Percentiles rank a stretch among this genome's conserved stretches.
Conservation (phyloP, 1,284 basidiomycete species). For the Irpex lacteus region DNA sequence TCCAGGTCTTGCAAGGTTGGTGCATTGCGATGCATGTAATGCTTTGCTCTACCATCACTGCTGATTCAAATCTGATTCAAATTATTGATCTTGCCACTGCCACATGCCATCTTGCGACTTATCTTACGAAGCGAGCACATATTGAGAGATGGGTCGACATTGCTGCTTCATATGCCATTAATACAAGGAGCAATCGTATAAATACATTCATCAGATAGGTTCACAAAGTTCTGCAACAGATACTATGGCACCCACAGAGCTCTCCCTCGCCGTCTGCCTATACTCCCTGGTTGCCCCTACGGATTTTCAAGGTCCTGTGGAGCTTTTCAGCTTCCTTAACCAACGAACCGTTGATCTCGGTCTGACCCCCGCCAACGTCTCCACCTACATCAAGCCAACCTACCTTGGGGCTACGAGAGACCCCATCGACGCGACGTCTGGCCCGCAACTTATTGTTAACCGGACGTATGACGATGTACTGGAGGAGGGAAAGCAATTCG, state of each 20-base stretch:
- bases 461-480: slow-evolving; percentile 37
- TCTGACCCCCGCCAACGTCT: slow-evolving; percentile 31
- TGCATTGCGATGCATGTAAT: too few relatives aligned
- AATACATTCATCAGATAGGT: too few relatives aligned
- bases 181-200: too few relatives aligned
- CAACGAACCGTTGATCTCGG: slow-evolving; percentile 28
- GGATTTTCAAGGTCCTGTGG: slow-evolving; percentile 44
- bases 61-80: too few relatives aligned
- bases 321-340: slow-evolving; percentile 38
- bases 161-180: too few relatives aligned
- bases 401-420: slow-evolving; percentile 17
- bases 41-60: too few relatives aligned
- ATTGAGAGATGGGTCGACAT: too few relatives aligned
- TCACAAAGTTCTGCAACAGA: neutral
- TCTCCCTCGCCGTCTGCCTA: slow-evolving; percentile 18
- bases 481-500: slow-evolving; percentile 13
- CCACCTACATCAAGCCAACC: slow-evolving; percentile 34
- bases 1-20: too few relatives aligned
- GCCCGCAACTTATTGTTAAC: slow-evolving; percentile 37
- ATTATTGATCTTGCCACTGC: too few relatives aligned
- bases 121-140: too few relatives aligned
- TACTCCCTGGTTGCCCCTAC: slow-evolving; percentile 22
- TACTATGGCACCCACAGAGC: neutral
- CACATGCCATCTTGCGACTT: too few relatives aligned
- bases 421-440: slow-evolving; percentile 25